Evolutionary conservation across 768 basidiomycete genomes (phyloP), one percentile per base, ranked within the genome.

Genomic region (Termitomyces sp.): DNA sequence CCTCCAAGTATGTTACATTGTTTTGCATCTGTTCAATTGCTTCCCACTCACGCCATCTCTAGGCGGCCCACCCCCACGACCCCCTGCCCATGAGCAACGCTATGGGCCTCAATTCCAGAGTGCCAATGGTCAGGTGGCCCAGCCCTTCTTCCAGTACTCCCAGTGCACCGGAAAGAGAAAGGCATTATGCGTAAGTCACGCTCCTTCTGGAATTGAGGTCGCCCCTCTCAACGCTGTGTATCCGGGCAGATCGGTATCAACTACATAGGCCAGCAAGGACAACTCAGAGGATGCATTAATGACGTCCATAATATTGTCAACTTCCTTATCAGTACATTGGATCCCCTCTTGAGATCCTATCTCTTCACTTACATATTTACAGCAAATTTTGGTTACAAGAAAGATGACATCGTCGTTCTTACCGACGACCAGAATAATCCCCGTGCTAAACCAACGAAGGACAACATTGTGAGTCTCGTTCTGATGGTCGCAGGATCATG

Each of bases 131-230:
- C 77, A 77, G 38, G 72, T 74, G 55, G 76, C 79, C 42, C 85
- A 89, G 65, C 81, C 84, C 2, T 91, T 74, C 72, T 95, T 93
- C 78, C 88, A 91, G 67, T 94, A 93, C 68, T 95, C 93, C 2
- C 92, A 93, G 67, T 97, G 96, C 70, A 92, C 77, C 20, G 92
- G 94, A 36, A 86, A 80, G 74, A 89, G 88, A 74, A 98, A 94
- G 73, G 96, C 94, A 0, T 79, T 98, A 11, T 89, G 89, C 60
- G 92, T 95, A 72, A 63, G 90, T 73, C 31, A 47, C 29, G 17
- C 32, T 3, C 55, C 29, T 34, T 29, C 38, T 34, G 8, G 11
- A 6, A 15, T 1, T 37, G 20, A 48, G 10, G 15, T 38, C 20
- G 49, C n/a, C 37, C 53, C 25, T 37, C 54, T 40, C 63, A 51